Evolutionary conservation across 2,329 filamentous ascomycete species (phyloP).

Genomic region (Botrytis aclada): DNA sequence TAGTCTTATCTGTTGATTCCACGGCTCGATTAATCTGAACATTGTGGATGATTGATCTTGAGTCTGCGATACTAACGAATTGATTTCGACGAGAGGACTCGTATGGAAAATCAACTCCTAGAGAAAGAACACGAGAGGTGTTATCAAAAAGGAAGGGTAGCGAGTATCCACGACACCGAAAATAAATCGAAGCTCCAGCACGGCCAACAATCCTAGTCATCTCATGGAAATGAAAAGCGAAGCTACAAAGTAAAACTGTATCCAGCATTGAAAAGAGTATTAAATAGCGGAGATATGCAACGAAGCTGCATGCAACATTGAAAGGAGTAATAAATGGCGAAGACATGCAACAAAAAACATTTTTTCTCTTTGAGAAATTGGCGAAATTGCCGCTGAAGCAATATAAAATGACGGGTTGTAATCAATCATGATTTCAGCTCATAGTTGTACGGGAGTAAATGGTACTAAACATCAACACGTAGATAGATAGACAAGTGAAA

Average conservation of each 20-base stretch:
- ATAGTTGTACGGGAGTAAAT: not conserved
- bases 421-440: not conserved
- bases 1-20: not conserved
- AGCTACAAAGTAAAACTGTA: not conserved
- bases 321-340: not conserved
- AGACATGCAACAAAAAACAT: not conserved
- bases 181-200: not conserved
- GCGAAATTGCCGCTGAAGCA: not conserved
- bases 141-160: not conserved
- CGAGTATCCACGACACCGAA: not conserved
- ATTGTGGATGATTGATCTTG: not conserved
- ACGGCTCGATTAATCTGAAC: not conserved
- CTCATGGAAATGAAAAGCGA: not conserved
- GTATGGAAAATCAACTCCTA: not conserved
- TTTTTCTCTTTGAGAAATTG: not conserved
- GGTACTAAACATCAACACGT: not conserved
- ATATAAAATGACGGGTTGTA: not conserved
- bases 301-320: not conserved
- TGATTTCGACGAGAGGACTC: not conserved
- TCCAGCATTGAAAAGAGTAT: not conserved
- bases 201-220: not conserved
- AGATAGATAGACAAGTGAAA: not conserved
- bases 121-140: not conserved
- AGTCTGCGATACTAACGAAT: not conserved
- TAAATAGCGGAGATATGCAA: not conserved